phyloP scores from a whole-genome alignment of 2,329 filamentous ascomycete genomes.

The Neofusicoccum sp. region DNA sequence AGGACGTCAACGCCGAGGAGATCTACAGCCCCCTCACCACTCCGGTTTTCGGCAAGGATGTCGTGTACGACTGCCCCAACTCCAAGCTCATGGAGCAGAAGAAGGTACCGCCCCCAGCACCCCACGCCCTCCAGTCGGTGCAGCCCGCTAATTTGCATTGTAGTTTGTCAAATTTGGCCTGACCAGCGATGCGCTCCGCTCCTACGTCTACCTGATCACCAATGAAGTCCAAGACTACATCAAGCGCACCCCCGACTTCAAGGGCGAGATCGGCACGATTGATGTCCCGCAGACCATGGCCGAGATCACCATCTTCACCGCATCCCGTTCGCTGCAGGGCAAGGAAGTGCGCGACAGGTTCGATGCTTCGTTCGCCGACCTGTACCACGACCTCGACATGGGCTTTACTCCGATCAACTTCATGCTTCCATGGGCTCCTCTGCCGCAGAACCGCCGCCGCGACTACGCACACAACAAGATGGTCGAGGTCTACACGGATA shows the following conservation, averaged over 20 bases:
- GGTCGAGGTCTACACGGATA: conserved; percentile 79
- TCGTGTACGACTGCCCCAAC: conserved; percentile 90
- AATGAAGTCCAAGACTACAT: conserved; percentile 74
- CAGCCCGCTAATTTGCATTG: conserved; percentile 21
- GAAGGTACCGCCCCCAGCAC: conserved; percentile 62
- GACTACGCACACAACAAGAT: conserved; percentile 80
- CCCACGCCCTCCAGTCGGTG: neutral
- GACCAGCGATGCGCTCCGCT: conserved; percentile 72
- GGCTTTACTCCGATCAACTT: conserved; percentile 90
- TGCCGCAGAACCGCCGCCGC: conserved; percentile 84
- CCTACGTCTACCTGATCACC: conserved; percentile 78
- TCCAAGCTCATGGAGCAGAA: conserved; percentile 95
- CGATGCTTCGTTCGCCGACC: conserved; percentile 75
- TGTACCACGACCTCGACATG: conserved; percentile 90
- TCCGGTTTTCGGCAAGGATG: conserved; percentile 77
- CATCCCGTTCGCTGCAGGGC: conserved; percentile 82
- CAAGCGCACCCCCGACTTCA: conserved; percentile 67
- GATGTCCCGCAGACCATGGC: conserved; percentile 77
- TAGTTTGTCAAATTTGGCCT: conserved; percentile 82
- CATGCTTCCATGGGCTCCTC: conserved; percentile 82
- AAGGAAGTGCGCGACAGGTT: conserved; percentile 80
- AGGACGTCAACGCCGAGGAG: conserved; percentile 88
- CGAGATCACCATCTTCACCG: conserved; percentile 88
- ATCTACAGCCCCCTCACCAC: conserved; percentile 78
- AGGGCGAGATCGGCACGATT: conserved; percentile 67